These are phyloP conservation scores for Dipodascopsis tothii DNA, from an alignment of 805 yeast genomes.

Conservation along the genomic window DNA sequence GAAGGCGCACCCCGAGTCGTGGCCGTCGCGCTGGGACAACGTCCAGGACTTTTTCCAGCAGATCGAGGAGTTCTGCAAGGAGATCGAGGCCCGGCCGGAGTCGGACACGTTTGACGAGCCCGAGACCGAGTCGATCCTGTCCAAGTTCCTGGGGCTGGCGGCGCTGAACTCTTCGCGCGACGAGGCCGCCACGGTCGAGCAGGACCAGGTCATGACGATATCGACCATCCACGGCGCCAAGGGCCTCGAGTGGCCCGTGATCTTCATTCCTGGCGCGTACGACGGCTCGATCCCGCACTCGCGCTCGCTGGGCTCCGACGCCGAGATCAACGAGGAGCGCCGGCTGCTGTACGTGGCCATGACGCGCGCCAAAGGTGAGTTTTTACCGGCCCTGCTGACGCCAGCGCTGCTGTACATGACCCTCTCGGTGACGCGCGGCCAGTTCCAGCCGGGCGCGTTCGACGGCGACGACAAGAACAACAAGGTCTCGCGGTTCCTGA, in stretches of 20 bases:
- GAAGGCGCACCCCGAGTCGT: constrained; percentile 13
- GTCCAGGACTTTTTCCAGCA: constrained; percentile 17
- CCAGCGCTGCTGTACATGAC: constrained; percentile 8
- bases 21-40: constrained; percentile 20
- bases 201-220: constrained; percentile 37
- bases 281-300: constrained; percentile 60
- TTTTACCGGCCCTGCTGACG: constrained; percentile 23
- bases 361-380: constrained; percentile 65
- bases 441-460: not conserved
- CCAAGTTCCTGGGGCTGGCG: constrained; percentile 7
- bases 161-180: constrained; percentile 13
- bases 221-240: constrained; percentile 90
- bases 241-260: constrained; percentile 94
- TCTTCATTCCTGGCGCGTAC: constrained; percentile 65
- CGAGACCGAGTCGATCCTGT: not conserved
- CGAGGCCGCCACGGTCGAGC: constrained; percentile 2
- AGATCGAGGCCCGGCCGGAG: constrained; percentile 8
- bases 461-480: not conserved
- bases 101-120: constrained; percentile 1
- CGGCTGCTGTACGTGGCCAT: constrained; percentile 81
- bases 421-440: constrained; percentile 1
- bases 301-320: constrained; percentile 32
- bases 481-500: constrained; percentile 3
- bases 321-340: constrained; percentile 61
- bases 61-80: constrained; percentile 1